These are phyloP conservation scores for Ampelomyces quisqualis DNA, from an alignment of 2,329 filamentous ascomycete species.

Conservation along the genomic window DNA sequence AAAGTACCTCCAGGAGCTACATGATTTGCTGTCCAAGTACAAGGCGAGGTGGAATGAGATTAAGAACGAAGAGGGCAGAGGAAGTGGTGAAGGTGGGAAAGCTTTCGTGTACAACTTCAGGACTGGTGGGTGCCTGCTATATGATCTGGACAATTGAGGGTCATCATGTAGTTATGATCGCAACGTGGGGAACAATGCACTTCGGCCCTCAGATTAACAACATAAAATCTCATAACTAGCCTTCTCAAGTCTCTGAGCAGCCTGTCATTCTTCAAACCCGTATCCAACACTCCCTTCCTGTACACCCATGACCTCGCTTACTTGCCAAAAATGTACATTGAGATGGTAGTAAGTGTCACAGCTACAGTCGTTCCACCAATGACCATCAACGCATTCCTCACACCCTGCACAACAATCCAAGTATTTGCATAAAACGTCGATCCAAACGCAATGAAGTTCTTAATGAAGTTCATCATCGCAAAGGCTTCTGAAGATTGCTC, in stretches of 20 bases:
- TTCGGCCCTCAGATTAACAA: too few relatives aligned
- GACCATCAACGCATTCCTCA: constrained; percentile 21
- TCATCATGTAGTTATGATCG: too few relatives aligned
- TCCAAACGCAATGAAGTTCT: constrained; percentile 30
- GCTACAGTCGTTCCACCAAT: constrained; percentile 25
- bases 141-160: constrained; percentile 62
- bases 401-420: constrained; percentile 24
- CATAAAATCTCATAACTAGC: too few relatives aligned
- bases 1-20: constrained; percentile 79
- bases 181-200: too few relatives aligned
- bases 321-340: constrained; percentile 32
- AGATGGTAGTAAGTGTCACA: constrained; percentile 24
- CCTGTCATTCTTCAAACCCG: constrained; percentile 16
- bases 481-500: constrained; percentile 29
- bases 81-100: constrained; percentile 58
- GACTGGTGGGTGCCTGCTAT: constrained; percentile 80
- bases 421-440: constrained; percentile 27
- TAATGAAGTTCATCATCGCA: constrained; percentile 31
- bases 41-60: constrained; percentile 58
- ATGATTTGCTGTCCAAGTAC: constrained; percentile 69
- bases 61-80: constrained; percentile 28
- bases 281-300: constrained; percentile 21
- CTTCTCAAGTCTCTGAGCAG: too few relatives aligned
- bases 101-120: constrained; percentile 92
- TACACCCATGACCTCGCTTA: constrained; percentile 38